These are phyloP conservation scores for Candida yuanshanica DNA, from an alignment of 805 yeast species.

Conservation along the genomic window DNA sequence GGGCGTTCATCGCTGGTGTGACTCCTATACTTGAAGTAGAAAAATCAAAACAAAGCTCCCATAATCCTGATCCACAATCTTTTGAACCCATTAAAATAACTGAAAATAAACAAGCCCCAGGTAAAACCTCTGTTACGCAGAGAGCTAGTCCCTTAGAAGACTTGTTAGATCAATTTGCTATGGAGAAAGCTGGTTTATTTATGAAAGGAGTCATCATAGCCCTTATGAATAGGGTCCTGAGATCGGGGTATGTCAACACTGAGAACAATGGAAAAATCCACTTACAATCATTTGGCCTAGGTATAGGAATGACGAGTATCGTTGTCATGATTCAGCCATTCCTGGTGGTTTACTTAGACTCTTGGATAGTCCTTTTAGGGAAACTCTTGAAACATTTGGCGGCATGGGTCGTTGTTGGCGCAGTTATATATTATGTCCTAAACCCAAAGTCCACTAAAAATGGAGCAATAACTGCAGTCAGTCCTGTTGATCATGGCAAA, in stretches of 20 bases:
- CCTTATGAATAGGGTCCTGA: conserved; percentile 6
- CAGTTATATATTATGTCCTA: conserved; percentile 12
- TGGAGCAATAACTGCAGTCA: neutral
- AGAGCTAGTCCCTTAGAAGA: neutral
- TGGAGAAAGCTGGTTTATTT: conserved; percentile 3
- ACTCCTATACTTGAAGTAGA: neutral
- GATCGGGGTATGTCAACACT: conserved; percentile 19
- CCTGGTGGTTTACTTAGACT: conserved; percentile 16
- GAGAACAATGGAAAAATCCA: conserved; percentile 21
- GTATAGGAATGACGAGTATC: conserved; percentile 13
- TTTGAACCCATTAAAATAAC: neutral
- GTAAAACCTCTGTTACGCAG: neutral
- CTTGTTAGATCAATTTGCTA: conserved; percentile 12
- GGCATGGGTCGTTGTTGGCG: conserved; percentile 16
- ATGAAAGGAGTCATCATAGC: conserved; percentile 1
- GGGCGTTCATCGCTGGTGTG: neutral
- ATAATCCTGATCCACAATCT: neutral
- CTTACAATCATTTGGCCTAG: conserved; percentile 22
- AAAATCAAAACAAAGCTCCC: neutral
- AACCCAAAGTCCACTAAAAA: conserved; percentile 2
- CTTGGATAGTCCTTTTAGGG: conserved; percentile 19
- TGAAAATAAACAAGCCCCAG: neutral
- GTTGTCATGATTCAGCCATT: conserved; percentile 21
- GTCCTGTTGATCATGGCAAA: conserved; percentile 4
- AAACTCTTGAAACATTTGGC: conserved; percentile 14